phyloP scores from a whole-genome alignment of 2,329 filamentous ascomycete genomes.

The Cadophora luteo-olivacea region DNA sequence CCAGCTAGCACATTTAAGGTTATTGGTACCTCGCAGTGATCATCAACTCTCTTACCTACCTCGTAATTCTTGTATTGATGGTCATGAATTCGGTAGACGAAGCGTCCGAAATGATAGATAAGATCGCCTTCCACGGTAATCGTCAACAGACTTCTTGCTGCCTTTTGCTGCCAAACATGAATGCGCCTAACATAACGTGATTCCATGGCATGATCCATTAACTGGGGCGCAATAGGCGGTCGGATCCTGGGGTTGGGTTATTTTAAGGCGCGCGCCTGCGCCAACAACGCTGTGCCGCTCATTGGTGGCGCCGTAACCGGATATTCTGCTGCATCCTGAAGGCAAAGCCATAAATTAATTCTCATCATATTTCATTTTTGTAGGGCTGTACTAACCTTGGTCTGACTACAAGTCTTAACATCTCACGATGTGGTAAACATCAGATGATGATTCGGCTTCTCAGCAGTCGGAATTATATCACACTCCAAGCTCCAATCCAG shows the following conservation, averaged over 20 bases:
- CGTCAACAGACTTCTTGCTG: neutral
- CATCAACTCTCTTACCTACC: neutral
- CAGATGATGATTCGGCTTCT: neutral
- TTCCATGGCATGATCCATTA: neutral
- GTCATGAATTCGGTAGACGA: neutral
- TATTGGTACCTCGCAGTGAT: neutral
- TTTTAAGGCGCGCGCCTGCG: neutral
- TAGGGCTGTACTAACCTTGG: constrained; percentile 5
- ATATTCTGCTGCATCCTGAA: constrained; percentile 6
- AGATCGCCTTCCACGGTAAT: neutral
- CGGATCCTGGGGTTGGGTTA: neutral
- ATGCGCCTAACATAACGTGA: neutral
- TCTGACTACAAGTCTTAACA: neutral
- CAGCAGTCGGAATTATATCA: neutral
- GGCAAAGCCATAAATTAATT: neutral
- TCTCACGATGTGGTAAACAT: neutral
- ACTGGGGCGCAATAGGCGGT: constrained; percentile 4
- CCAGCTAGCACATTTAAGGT: neutral
- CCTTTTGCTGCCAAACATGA: neutral
- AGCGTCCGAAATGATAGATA: neutral
- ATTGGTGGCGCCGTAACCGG: constrained; percentile 8
- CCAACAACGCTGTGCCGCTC: constrained; percentile 5
- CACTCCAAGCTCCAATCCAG: neutral
- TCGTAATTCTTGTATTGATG: neutral
- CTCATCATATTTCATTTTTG: neutral